Evolutionary conservation across 345 rosid species (phyloP).

Genomic region (Toxicodendron radicans): DNA sequence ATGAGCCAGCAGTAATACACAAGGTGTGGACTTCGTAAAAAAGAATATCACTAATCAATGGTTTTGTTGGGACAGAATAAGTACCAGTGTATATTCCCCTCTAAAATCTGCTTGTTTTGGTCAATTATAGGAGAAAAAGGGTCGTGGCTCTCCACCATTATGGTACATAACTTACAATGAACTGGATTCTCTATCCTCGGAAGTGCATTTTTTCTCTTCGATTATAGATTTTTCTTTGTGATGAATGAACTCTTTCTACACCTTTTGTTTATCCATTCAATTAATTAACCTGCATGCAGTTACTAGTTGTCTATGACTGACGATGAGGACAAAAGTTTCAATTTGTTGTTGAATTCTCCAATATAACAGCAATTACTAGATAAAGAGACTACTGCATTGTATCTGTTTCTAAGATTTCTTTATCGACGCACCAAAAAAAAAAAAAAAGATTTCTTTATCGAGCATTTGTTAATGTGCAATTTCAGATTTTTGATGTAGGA

Average conservation of each 20-base stretch:
- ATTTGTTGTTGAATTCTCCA: neutral
- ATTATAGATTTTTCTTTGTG: neutral
- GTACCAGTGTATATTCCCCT: neutral
- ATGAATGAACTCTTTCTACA: no score
- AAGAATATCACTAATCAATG: neutral
- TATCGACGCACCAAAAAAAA: no score
- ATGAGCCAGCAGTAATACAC: conserved; percentile 50
- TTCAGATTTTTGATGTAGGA: neutral
- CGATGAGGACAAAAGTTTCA: neutral
- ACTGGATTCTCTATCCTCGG: conserved; percentile 72
- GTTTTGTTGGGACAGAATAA: neutral
- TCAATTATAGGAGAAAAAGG: conserved; percentile 73
- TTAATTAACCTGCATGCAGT: neutral
- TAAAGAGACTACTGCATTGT: neutral
- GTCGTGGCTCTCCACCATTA: conserved; percentile 65
- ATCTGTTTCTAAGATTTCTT: neutral
- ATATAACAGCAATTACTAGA: neutral
- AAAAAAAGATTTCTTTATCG: no score
- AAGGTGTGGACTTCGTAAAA: conserved; percentile 48
- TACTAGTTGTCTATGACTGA: neutral
- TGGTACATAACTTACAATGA: conserved; percentile 75
- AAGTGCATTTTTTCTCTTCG: conserved; percentile 30
- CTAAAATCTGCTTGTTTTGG: neutral
- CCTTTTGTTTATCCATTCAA: no score
- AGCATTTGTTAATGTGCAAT: neutral